Base-by-base conservation (phyloP, 208 protist species). In the Acanthamoeba polyphaga region DNA sequence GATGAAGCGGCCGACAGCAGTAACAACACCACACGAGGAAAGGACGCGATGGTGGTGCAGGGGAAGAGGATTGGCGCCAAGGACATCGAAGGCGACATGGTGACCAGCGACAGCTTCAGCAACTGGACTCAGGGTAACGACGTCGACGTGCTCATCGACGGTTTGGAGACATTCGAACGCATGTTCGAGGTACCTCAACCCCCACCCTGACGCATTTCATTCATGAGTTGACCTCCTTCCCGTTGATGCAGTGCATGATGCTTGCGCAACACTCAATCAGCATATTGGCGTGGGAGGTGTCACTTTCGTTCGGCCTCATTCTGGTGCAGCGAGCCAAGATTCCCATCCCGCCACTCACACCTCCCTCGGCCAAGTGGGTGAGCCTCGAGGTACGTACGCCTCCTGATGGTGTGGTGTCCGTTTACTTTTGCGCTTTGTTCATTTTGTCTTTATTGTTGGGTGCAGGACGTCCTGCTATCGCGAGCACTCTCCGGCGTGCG, bases 111-210 rank as follows among this genome's bases (percentile, higher is more conserved):
- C 43, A 95, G 72, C 46, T 94, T 94, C 58, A 95, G 95, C 60
- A 78, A 96, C 27, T 68, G 68, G 92, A 96, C 84, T 3, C 70
- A 96, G 0, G 85, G 66, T 9, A 97, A 97, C 68, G 43, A 96
- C n/a, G 96, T 95, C n/a, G 96, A 97, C 58, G 90, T 97, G n/a
- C 62, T 97, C 19, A 97, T 97, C n/a, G 96, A 97, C 89, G 96
- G 96, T 29, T 55, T 96, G 34, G 92, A 97, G 82, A 97, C 96
- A 13, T 97, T 97, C 78, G 95, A 95, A 80, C 66, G 96, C 34
- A 96, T 96, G 60, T 97, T 93, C 92, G 96, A 97, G 76, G 76
- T 95, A 29, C n/a, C 62, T 29, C 62, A 7, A n/a, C 62, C 62
- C 13, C 34, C 34, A 22, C 19, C 1, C 24, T 12, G 4, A 27